Conservation (phyloP, 2,329 filamentous ascomycete species). For the Fusarium keratoplasticum region DNA sequence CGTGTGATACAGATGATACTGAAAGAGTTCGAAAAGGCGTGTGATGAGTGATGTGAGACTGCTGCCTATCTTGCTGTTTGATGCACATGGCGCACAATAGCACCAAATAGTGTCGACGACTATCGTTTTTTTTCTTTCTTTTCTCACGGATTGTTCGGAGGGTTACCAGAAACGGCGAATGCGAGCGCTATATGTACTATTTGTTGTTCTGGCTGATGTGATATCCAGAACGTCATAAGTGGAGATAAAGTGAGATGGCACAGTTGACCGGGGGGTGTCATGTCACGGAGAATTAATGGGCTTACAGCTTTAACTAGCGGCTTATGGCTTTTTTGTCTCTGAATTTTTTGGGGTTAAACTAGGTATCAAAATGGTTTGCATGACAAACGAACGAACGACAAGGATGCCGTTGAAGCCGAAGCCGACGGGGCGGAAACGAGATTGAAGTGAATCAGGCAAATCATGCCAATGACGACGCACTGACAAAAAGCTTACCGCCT, state of each 20-base stretch:
- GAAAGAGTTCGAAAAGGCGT: conserved; percentile 38
- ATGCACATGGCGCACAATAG: neutral
- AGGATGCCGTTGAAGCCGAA: neutral
- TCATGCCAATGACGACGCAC: neutral
- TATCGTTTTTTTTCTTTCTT: neutral
- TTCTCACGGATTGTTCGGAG: neutral
- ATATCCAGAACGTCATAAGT: neutral
- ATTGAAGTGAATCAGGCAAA: neutral
- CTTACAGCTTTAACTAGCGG: neutral
- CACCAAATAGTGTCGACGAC: neutral
- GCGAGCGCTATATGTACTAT: neutral
- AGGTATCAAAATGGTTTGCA: neutral
- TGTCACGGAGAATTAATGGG: neutral
- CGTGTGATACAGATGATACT: conserved; percentile 20
- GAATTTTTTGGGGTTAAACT: neutral
- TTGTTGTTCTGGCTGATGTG: neutral
- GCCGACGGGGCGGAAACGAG: neutral
- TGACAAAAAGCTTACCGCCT: neutral
- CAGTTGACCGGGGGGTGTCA: neutral
- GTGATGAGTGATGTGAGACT: conserved; percentile 7
- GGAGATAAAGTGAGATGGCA: neutral
- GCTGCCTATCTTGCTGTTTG: neutral
- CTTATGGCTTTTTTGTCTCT: neutral
- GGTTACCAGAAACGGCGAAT: neutral
- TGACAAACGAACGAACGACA: neutral